Base-by-base conservation (phyloP, 169 alveolate genomes). In the Cryptosporidium ubiquitum region DNA sequence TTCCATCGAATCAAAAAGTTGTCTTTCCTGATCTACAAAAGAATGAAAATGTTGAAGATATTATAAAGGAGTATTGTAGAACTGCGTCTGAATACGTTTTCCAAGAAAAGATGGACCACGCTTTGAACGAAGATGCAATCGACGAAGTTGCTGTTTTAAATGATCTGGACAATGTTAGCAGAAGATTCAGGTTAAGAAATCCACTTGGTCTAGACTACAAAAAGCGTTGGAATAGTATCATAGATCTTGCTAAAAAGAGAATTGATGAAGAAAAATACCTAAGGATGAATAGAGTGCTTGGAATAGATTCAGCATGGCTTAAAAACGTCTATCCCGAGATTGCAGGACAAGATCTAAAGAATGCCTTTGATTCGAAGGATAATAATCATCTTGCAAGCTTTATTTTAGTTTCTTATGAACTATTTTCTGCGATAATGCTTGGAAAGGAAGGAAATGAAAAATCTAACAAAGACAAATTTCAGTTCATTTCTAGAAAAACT, bases 321-420 rank as follows among this genome's bases (percentile, higher is more conserved):
- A 64, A 79, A 35, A 61, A 58, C 16, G 5, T 26, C 6, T 79
- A 79, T 42, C 89, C 89, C 7, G 52, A 79, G 39, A 47, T 79
- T 14, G 20, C 89, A 60, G 89, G 75, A 7, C 60, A 60, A 4
- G 79, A 79, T 35, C 44, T 79, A 33, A 79, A 79, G 31, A 79
- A 66, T 31, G 89, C 89, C 7, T 79, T 79, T 61, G 74, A 79
- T 16, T 79, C 89, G 2, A 79, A 79, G 40, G 89, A 61, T 14
- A 79, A 79, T 20, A 79, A 79, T 23, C 89, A 79, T n/a, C 66
- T 58, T 0, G 51, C 89, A 12, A 79, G 75, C 33, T 79, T 79
- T 79, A 79, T 79, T 16, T 64, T 61, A n/a, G 89, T 79, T 7
- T 58, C 89, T n/a, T 79, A 79, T 16, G 89, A 79, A 42, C 75